Base-by-base conservation (phyloP, 164 flowering plant genomes). In the Macadamia integrifolia region DNA sequence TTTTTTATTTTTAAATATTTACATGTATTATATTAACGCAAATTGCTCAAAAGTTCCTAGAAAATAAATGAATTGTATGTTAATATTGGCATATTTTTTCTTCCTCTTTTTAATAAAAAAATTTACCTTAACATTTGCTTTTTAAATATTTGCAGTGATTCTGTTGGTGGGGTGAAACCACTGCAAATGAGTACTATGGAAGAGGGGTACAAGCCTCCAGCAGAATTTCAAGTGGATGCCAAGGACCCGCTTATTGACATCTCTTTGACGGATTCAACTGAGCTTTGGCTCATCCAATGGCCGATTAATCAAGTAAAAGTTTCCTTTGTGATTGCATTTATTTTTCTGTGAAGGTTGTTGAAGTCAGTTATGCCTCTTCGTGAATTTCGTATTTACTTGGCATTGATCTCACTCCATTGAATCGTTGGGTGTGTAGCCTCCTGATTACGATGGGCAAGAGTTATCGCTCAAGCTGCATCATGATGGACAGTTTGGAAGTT, bases 371-470 rank as follows among this genome's bases (percentile, higher is more conserved):
- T 61, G 6, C 31, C 32, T 18, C 28, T 48, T 40, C 14, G 12
- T 64, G 30, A 40, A 66, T 13, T 15, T 28, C 32, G 55, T 52
- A 7, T 44, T 2, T n/a, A 4, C 42, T 58, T 61, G 42, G 43
- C 35, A 40, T 42, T 46, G 58, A 13, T 12, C 42, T 50, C 50
- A 32, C 58, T n/a, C 46, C 30, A 48, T 58, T 58, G 61, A 65
- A 42, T 32, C 58, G n/a, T 69, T 65, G 61, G 64, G 63, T 11
- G 59, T 77, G 63, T 78, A 86, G 90, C 30, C 57, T 66, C 79
- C 82, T 66, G 91, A 86, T 71, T 79, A 85, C 74, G 79, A 85
- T 71, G 92, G 89, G 61, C 74, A 82, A 73, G 84, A 85, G 63
- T 17, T 87, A 52, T 60, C 82, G 9, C 77, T 91, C 53, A 77